Percentiles rank a stretch among this genome's conserved stretches.
These are phyloP conservation scores for Bruguiera hainesii DNA, from an alignment of 441 rosid genomes.

Conservation along the genomic window DNA sequence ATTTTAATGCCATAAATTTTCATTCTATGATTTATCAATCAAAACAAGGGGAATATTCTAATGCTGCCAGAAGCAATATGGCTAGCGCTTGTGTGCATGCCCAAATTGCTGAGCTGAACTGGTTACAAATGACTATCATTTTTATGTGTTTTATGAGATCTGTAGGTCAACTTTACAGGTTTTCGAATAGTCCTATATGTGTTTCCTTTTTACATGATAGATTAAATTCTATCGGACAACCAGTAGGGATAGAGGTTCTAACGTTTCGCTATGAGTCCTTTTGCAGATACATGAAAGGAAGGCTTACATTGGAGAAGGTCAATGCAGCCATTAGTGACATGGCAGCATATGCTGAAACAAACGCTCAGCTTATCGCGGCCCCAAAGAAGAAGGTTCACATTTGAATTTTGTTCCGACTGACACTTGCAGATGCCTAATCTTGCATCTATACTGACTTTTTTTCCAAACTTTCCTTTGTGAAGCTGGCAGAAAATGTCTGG, in stretches of 20 bases:
- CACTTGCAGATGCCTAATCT: conserved; percentile 9
- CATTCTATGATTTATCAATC: not conserved
- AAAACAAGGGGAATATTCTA: too few relatives aligned
- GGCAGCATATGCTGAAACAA: conserved; percentile 80
- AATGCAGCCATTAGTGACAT: conserved; percentile 86
- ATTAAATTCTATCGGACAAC: too few relatives aligned
- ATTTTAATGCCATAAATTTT: not conserved
- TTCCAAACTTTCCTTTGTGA: conserved; percentile 17
- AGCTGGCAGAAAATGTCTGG: conserved; percentile 81
- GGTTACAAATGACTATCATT: too few relatives aligned
- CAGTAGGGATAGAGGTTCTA: not conserved
- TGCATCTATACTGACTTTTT: conserved; percentile 21
- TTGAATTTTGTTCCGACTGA: conserved; percentile 1
- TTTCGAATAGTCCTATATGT: too few relatives aligned
- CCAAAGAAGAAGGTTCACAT: conserved; percentile 76
- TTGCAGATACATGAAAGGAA: conserved; percentile 89
- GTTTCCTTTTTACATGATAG: too few relatives aligned
- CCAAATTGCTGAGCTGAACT: too few relatives aligned
- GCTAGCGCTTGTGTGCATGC: too few relatives aligned
- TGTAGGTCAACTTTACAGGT: too few relatives aligned
- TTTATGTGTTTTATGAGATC: too few relatives aligned
- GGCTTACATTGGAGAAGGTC: conserved; percentile 85
- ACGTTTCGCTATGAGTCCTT: not conserved
- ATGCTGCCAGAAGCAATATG: too few relatives aligned
- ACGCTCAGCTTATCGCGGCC: conserved; percentile 70